A percentile compares a stretch with the other conserved stretches of the same genome.
phyloP scores from a whole-genome alignment of 495 filamentous ascomycete species.

The Penicillium bialowiezense region DNA sequence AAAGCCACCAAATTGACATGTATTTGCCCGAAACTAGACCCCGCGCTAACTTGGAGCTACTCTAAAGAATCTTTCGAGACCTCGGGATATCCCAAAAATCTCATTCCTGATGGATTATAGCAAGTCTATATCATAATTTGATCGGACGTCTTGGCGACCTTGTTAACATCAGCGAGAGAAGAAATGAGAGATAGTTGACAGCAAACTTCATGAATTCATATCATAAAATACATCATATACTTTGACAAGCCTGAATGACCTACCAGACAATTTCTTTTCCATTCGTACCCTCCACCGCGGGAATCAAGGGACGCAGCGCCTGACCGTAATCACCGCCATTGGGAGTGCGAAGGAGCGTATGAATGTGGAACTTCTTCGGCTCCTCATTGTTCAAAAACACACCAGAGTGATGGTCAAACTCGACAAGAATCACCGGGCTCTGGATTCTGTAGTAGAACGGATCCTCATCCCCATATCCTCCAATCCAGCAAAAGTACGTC shows the following conservation, averaged over 20 bases:
- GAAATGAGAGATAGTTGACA: not conserved
- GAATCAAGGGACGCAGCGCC: slow-evolving; percentile 45
- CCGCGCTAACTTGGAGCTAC: no score
- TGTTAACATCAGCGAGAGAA: not conserved
- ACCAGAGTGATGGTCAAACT: slow-evolving; percentile 79
- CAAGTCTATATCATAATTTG: not conserved
- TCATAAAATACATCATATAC: slow-evolving; percentile 16
- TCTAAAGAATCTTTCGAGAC: no score
- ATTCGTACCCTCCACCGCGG: slow-evolving; percentile 34
- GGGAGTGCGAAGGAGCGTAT: slow-evolving; percentile 66
- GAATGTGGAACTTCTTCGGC: slow-evolving; percentile 74
- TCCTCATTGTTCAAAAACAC: slow-evolving; percentile 71
- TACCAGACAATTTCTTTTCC: slow-evolving; percentile 46
- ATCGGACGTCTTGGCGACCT: not conserved
- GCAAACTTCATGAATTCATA: slow-evolving; percentile 17
- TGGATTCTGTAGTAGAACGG: slow-evolving; percentile 76
- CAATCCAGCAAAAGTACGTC: slow-evolving; percentile 78
- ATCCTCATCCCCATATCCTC: slow-evolving; percentile 60
- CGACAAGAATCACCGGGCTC: slow-evolving; percentile 66
- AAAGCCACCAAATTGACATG: no score
- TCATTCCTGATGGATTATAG: no score
- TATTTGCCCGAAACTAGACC: no score
- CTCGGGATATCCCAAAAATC: no score
- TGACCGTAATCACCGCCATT: slow-evolving; percentile 74
- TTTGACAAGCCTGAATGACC: slow-evolving; percentile 2